Conservation (phyloP, 805 yeast genomes). For the Yarrowia sp. region DNA sequence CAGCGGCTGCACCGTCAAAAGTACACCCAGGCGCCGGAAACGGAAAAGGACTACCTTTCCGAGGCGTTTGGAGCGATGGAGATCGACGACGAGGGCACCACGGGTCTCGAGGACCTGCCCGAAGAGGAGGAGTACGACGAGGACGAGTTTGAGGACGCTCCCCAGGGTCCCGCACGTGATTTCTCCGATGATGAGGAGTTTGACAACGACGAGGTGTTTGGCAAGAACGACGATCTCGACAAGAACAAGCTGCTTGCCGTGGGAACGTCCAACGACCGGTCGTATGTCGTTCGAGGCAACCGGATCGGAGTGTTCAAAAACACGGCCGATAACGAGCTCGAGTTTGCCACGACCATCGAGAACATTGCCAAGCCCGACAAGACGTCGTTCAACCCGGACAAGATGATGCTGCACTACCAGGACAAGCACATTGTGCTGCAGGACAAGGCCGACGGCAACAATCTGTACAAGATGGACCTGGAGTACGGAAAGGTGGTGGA, state of each 20-base stretch:
- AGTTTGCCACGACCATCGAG: slow-evolving; percentile 72
- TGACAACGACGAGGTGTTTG: slow-evolving; percentile 47
- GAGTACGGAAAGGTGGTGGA: slow-evolving; percentile 83
- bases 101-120: slow-evolving; percentile 48
- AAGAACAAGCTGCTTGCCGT: slow-evolving; percentile 72
- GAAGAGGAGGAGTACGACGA: slow-evolving; percentile 53
- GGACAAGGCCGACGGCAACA: slow-evolving; percentile 55
- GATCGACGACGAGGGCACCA: slow-evolving; percentile 50
- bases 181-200: slow-evolving; percentile 51
- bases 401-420: slow-evolving; percentile 77
- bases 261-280: slow-evolving; percentile 71
- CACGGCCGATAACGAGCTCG: slow-evolving; percentile 58
- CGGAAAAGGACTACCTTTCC: slow-evolving; percentile 63
- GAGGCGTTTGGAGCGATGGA: slow-evolving; percentile 59
- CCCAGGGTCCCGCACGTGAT: slow-evolving; percentile 45
- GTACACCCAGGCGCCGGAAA: slow-evolving; percentile 49
- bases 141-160: slow-evolving; percentile 44
- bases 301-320: slow-evolving; percentile 80
- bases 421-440: slow-evolving; percentile 75
- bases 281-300: slow-evolving; percentile 81
- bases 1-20: slow-evolving; percentile 60
- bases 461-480: slow-evolving; percentile 76
- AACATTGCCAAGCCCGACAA: slow-evolving; percentile 62
- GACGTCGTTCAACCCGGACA: slow-evolving; percentile 60
- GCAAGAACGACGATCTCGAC: slow-evolving; percentile 47